Evolutionary conservation across 2,329 filamentous ascomycete species (phyloP), one percentile per base, ranked within the genome.

Genomic region (Exophiala phaeomuriformis): DNA sequence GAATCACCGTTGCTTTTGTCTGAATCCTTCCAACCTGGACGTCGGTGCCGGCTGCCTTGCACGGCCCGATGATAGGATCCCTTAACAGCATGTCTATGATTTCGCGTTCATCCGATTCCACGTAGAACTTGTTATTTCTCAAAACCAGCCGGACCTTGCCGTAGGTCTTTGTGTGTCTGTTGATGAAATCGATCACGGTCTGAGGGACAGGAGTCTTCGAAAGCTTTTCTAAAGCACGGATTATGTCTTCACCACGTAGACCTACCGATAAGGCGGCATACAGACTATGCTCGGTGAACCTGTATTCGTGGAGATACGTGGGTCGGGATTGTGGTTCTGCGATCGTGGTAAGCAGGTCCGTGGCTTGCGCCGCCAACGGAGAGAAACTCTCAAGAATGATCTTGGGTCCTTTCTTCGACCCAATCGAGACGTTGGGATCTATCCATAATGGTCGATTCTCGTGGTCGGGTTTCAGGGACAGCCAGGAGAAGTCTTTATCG

Each of bases 331-430:
- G 77, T 12, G 91, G 93, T 72, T 98, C 91, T 58, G 91, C 88
- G 63, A 98, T 91, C 44, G 93, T 95, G 64, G 94, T 95, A 55
- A 98, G 76, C 67, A 98, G 95, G 68, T 95, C 90, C 67, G 95
- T 90, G 0, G 89, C 91, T 65, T 90, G 85, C 53, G 85, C 80
- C 53, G 91, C 90, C 52, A 93, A 76, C 2, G 90, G 87, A 49
- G 88, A 91, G 73, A 96, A 97, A 63, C 90, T 95, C 75, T 98
- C 91, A 41, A 97, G 77, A 31, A 94, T 93, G 66, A 97, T 93
- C 59, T 85, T 84, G 19, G 62, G 62, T 35, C 88, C 90, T 66
- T 86, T 88, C 44, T 85, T 76, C 6, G 62, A 64, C 3, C 61
- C 60, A 7, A 48, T 40, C 5, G 60, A 60, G 7, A 64, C 62